Base-by-base conservation (phyloP, 441 rosid genomes). In the Erodium texanum region DNA sequence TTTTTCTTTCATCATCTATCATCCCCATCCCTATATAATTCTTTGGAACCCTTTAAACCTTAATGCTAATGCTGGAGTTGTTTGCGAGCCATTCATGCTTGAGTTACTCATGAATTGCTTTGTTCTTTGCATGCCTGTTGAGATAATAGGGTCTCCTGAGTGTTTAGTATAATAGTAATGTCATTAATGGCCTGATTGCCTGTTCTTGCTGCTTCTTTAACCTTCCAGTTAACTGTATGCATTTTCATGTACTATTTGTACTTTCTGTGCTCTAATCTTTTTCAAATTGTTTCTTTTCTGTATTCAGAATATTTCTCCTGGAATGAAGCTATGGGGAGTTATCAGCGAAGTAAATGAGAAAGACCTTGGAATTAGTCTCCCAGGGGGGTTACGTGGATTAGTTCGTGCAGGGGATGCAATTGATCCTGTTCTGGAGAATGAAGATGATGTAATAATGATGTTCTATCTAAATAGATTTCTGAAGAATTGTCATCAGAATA, bases 321-420 rank as follows among this genome's bases (percentile, higher is more conserved):
- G 97, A 79, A 90, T 95, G 99, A 95, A 87, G 85, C 92, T 95
- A 36, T 90, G 86, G 88, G 99, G 99, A 79, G 90, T 95, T 78
- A 82, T 95, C 76, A 76, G 87, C 63, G 99, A 95, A 85, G 91
- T 95, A 70, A 92, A 92, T 78, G 90, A 85, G 81, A 95, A 95
- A 80, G 98, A 95, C 77, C 92, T 95, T 69, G 93, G 88, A 24
- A 72, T 94, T 72, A 80, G 88, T 80, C 94, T 94, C 74, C 98
- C 99, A 9, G 94, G 99, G 20, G 97, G 98, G 15, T 80, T 92
- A 72, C 96, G 93, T 70, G 99, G 98, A 67, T 81, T 94, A 81
- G 97, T 89, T 56, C 98, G 98, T 29, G 87, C 87, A 24, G 71
- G 73, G 38, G 98, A 92, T 76, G 90, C 92, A 24, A 58, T 82